Base-by-base conservation (phyloP, 1,284 basidiomycete genomes). In the Austroboletus novae-zelandiae region DNA sequence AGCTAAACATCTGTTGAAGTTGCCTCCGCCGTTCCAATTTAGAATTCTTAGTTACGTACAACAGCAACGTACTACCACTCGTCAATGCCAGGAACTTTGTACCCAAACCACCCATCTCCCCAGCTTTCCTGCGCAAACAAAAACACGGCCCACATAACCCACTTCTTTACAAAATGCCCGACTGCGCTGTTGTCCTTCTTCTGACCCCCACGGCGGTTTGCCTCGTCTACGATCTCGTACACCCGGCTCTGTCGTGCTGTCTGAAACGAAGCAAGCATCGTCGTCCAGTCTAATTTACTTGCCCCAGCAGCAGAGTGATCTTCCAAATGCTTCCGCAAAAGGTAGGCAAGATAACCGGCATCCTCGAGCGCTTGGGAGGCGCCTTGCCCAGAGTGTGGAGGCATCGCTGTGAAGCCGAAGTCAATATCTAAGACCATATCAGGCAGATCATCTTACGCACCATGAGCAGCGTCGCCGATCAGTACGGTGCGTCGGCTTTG, bases 351-450 rank as follows among this genome's bases (percentile, higher is more conserved):
- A 45, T 70, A 63, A 32, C 42, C 65, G 1, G 67, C 64, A 42
- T 70, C 67, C 30, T 70, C 67, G 0, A 67, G 61, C 11, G 57
- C 62, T 34, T 67, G 65, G 30, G 67, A 67, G 25, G 64, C 67
- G n/a, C 66, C 68, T 50, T 67, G 67, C 25, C 65, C 66, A 36
- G 65, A 65, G 45, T 70, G 60, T 3, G 68, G 68, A 10, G 68
- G 66, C 62, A 68, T 68, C 6, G 64, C 68, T 67, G 20, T 25
- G 20, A 18, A 45, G 9, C 43, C 20, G 36, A 32, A 13, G 6
- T 32, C 23, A 13, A 17, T 20, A 43, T 5, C n/a, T 29, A 44
- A 10, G 23, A 7, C 34, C 17, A 37, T 44, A 20, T 30, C 10
- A 9, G 10, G 36, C 3, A 42, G 5, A 14, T 18, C 3, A 37